Evolutionary conservation across 805 yeast species (phyloP).

Genomic region (Isabelozyma rhagii): DNA sequence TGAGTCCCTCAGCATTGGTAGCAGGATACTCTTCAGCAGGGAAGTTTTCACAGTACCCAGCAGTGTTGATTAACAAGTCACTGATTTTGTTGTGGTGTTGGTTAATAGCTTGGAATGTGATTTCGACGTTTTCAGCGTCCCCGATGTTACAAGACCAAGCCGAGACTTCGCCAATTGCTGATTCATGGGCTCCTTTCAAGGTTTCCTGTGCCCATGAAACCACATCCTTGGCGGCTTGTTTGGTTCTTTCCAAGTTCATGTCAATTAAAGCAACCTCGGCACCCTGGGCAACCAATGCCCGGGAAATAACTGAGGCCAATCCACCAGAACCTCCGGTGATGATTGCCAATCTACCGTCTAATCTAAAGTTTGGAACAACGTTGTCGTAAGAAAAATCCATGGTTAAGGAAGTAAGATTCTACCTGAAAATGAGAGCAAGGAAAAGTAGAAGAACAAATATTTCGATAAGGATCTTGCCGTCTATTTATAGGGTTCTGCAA

Average conservation of each 20-base stretch:
- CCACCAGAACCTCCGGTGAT: constrained; percentile 86
- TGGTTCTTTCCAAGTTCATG: constrained; percentile 57
- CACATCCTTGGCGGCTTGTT: constrained; percentile 51
- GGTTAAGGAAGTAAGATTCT: not conserved
- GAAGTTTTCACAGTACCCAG: constrained; percentile 83
- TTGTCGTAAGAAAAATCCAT: constrained; percentile 38
- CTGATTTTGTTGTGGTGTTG: constrained; percentile 60
- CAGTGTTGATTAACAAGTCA: constrained; percentile 67
- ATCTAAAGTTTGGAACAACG: constrained; percentile 61
- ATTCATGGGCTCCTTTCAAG: constrained; percentile 30
- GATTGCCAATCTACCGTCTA: constrained; percentile 68
- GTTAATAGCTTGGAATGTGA: constrained; percentile 50
- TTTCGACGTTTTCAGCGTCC: constrained; percentile 56
- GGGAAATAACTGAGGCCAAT: constrained; percentile 59
- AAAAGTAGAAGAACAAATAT: not conserved
- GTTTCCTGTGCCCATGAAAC: constrained; percentile 44
- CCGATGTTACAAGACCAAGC: constrained; percentile 77
- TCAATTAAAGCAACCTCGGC: constrained; percentile 74
- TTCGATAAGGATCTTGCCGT: not conserved
- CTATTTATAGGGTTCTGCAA: not conserved
- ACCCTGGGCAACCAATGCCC: constrained; percentile 72
- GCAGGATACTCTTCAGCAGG: constrained; percentile 78
- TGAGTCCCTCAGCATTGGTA: constrained; percentile 59
- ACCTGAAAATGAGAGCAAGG: not conserved
- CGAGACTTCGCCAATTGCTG: constrained; percentile 42